Conservation (phyloP, 495 filamentous ascomycete species). For the Terfezia claveryi region DNA sequence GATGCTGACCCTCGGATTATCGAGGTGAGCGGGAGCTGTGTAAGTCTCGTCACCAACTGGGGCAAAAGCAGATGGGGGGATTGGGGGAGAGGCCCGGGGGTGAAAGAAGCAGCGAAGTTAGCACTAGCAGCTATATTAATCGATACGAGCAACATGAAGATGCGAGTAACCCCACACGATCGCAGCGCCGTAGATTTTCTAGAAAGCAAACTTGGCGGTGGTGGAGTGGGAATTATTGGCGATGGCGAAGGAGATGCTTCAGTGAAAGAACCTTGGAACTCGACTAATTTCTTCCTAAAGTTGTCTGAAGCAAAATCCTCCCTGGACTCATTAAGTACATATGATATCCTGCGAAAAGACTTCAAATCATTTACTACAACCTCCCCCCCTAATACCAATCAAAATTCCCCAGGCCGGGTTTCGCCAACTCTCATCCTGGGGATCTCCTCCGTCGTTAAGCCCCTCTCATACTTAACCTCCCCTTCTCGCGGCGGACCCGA, state of each 20-base stretch:
- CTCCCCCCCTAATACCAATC: background rate
- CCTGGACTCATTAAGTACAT: conserved; percentile 39
- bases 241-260: conserved; percentile 1
- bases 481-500: conserved; percentile 19
- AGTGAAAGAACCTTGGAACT: conserved; percentile 28
- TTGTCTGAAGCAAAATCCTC: conserved; percentile 49
- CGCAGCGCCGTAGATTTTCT: conserved; percentile 39
- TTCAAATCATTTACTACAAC: conserved; percentile 59
- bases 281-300: conserved; percentile 36
- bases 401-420: too few species aligned
- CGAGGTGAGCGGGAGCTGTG: conserved; percentile 45
- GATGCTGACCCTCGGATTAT: conserved; percentile 37
- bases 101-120: conserved; percentile 41
- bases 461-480: background rate
- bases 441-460: conserved; percentile 24
- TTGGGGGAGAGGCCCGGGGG: conserved; percentile 9
- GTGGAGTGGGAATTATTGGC: background rate
- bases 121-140: conserved; percentile 62
- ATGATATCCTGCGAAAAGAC: conserved; percentile 68
- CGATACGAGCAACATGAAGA: conserved; percentile 57
- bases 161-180: conserved; percentile 58
- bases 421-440: conserved; percentile 30
- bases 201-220: conserved; percentile 23
- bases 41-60: conserved; percentile 48
- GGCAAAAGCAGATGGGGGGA: conserved; percentile 21